Evolutionary conservation across 495 filamentous ascomycete species (phyloP).

Genomic region (Podospora anserina): DNA sequence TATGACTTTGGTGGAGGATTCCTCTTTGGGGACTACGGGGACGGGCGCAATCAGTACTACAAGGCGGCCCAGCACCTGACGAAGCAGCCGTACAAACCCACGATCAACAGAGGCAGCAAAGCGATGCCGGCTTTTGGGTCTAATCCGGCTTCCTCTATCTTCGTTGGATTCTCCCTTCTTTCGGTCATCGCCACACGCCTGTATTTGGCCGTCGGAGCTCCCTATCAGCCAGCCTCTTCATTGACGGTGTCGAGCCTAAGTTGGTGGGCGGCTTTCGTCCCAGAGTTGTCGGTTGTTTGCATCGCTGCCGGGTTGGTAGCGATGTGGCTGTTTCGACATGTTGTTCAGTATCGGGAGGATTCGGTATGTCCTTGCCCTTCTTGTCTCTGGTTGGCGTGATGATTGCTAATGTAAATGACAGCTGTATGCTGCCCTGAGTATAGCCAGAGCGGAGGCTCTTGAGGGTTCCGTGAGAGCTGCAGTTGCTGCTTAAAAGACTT

Average conservation of each 20-base stretch:
- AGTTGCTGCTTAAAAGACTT: neutral
- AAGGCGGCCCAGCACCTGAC: neutral
- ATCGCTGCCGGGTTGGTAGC: conserved; percentile 10
- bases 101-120: neutral
- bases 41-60: neutral
- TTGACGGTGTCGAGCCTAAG: too few relatives aligned
- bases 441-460: neutral
- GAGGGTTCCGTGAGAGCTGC: neutral
- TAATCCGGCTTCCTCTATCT: too few relatives aligned
- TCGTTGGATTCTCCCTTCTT: too few relatives aligned
- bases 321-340: conserved; percentile 19
- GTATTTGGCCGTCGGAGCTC: too few relatives aligned
- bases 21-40: neutral
- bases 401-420: neutral
- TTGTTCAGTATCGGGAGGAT: neutral
- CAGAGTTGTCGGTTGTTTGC: conserved; percentile 14
- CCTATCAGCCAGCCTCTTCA: too few relatives aligned
- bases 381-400: neutral
- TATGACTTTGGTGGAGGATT: neutral
- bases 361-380: neutral
- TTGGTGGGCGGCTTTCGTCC: neutral
- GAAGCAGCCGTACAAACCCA: neutral
- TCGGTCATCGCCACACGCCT: too few relatives aligned
- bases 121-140: too few relatives aligned
- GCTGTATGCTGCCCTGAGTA: neutral